These are phyloP conservation scores for Isabelozyma heimii DNA, from an alignment of 805 yeast species.

Conservation along the genomic window DNA sequence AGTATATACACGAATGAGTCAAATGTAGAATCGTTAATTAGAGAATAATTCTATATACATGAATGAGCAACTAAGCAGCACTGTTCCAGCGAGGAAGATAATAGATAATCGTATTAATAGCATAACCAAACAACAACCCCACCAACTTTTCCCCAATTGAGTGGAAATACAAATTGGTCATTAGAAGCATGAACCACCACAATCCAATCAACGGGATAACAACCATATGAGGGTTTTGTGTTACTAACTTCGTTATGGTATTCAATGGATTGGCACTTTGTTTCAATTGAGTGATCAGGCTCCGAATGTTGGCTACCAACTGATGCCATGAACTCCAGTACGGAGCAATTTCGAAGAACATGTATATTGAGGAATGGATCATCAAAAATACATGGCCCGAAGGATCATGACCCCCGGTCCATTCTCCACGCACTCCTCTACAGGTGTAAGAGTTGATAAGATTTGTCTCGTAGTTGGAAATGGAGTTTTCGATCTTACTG, in stretches of 20 bases:
- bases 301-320: neutral
- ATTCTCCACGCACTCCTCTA: conserved; percentile 47
- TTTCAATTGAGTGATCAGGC: neutral
- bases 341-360: conserved; percentile 61
- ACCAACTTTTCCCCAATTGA: conserved; percentile 69
- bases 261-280: neutral
- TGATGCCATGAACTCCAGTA: conserved; percentile 28
- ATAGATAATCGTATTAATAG: conserved; percentile 49
- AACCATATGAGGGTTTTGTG: conserved; percentile 23
- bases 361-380: conserved; percentile 59
- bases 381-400: conserved; percentile 89
- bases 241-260: conserved; percentile 6
- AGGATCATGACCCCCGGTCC: conserved; percentile 95
- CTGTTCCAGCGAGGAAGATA: conserved; percentile 24
- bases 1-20: too few relatives aligned
- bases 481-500: neutral
- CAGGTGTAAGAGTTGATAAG: conserved; percentile 32
- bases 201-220: conserved; percentile 31
- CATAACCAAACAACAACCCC: conserved; percentile 64
- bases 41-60: neutral
- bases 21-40: too few relatives aligned
- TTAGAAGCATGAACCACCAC: conserved; percentile 86
- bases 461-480: conserved; percentile 11
- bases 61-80: neutral
- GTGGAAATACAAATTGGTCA: conserved; percentile 86